These are phyloP conservation scores for Juncus effusus DNA, from an alignment of 176 grass and related monocot species.

Conservation along the genomic window DNA sequence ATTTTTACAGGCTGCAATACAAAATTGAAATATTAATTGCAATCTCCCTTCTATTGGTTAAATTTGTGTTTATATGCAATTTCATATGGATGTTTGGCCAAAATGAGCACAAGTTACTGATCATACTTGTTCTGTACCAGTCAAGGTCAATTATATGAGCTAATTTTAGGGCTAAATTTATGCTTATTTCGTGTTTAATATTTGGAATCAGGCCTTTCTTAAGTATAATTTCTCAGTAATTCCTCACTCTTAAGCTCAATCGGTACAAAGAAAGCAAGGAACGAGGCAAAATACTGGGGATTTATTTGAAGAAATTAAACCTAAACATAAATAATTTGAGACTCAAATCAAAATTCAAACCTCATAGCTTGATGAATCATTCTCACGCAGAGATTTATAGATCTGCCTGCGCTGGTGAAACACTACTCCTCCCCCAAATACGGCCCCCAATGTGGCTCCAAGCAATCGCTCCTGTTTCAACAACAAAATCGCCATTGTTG, in stretches of 20 bases:
- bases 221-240: neutral
- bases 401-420: conserved; percentile 35
- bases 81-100: neutral
- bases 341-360: conserved; percentile 4
- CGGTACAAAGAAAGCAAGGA: neutral
- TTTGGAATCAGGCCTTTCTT: conserved; percentile 4
- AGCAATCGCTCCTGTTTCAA: conserved; percentile 40
- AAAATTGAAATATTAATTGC: neutral
- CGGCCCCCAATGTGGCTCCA: conserved; percentile 34
- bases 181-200: neutral
- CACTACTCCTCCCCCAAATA: conserved; percentile 28
- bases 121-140: too few relatives aligned
- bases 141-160: neutral
- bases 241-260: neutral
- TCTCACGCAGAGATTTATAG: conserved; percentile 30
- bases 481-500: neutral
- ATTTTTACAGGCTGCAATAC: conserved; percentile 27
- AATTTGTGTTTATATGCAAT: neutral
- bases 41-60: neutral
- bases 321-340: neutral
- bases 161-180: neutral
- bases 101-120: too few relatives aligned
- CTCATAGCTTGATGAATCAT: conserved; percentile 24
- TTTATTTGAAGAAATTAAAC: conserved; percentile 2
- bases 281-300: neutral